These are phyloP conservation scores for Basidiobolus meristosporus DNA, from an alignment of 371 early-diverging fungal genomes.

Conservation along the genomic window DNA sequence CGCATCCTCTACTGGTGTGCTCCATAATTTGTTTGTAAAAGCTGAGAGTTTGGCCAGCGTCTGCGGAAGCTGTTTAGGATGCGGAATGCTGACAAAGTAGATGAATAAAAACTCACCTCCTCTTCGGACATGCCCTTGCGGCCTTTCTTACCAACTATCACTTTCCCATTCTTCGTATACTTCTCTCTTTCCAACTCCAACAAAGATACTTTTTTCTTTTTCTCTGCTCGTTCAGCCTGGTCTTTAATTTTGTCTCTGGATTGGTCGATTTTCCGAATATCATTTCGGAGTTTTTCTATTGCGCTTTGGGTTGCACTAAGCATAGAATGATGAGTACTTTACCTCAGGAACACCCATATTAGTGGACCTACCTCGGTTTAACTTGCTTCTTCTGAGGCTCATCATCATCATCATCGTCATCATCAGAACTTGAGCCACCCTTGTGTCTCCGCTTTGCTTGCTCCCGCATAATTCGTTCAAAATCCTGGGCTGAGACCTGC, in stretches of 20 bases:
- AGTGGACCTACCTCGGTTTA: slow-evolving; percentile 3
- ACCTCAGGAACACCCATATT: too few relatives aligned
- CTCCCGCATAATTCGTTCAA: slow-evolving; percentile 20
- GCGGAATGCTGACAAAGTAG: not conserved
- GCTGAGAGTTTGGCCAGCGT: slow-evolving; percentile 16
- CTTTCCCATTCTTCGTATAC: slow-evolving; percentile 17
- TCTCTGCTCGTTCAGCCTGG: slow-evolving; percentile 4
- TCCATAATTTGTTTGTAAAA: slow-evolving; percentile 10
- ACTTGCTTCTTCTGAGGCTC: slow-evolving; percentile 4
- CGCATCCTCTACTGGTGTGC: slow-evolving; percentile 6
- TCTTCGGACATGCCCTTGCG: slow-evolving; percentile 9
- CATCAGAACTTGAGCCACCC: slow-evolving; percentile 4
- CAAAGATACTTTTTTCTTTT: slow-evolving; percentile 21
- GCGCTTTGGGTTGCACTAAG: slow-evolving; percentile 7
- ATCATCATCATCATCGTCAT: slow-evolving; percentile 1
- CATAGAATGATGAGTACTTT: too few relatives aligned
- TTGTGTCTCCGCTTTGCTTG: slow-evolving; percentile 6
- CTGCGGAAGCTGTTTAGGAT: slow-evolving; percentile 7
- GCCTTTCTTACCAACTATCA: slow-evolving; percentile 7
- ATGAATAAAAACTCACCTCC: slow-evolving; percentile 11
- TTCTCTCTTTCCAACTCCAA: slow-evolving; percentile 28
- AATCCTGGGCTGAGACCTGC: slow-evolving; percentile 12
- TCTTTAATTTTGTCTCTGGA: slow-evolving; percentile 8
- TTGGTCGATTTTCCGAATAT: slow-evolving; percentile 28
- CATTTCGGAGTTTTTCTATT: slow-evolving; percentile 29